phyloP scores from a whole-genome alignment of 176 grass and related monocot species.

The Triticum monococcum region DNA sequence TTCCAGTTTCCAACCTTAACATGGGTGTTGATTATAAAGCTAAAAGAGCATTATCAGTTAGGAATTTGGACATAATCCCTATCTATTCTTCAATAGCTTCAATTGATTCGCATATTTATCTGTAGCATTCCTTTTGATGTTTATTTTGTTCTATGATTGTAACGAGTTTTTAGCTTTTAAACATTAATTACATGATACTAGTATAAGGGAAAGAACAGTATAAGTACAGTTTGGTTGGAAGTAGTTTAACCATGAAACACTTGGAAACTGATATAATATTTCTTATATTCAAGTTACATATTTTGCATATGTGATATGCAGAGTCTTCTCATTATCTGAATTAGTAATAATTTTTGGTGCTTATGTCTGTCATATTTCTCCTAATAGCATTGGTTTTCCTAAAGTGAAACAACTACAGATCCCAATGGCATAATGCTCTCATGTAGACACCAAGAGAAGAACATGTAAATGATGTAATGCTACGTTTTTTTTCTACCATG shows the following conservation, averaged over 20 bases:
- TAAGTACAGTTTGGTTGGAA: neutral
- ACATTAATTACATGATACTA: neutral
- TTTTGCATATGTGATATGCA: neutral
- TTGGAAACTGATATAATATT: constrained; percentile 16
- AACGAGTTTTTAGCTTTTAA: neutral
- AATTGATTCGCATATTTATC: neutral
- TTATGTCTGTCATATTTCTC: constrained; percentile 7
- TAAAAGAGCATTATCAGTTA: neutral
- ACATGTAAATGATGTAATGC: constrained; percentile 19
- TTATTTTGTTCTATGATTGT: neutral
- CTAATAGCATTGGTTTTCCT: neutral
- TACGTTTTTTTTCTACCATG: constrained; percentile 29
- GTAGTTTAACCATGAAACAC: neutral
- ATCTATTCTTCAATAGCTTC: neutral
- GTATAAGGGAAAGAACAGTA: neutral
- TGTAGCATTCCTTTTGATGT: neutral
- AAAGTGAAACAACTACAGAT: neutral
- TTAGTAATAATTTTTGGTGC: neutral
- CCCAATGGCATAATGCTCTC: constrained; percentile 4
- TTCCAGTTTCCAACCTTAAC: neutral
- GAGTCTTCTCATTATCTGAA: neutral
- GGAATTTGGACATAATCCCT: neutral
- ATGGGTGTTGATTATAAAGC: constrained; percentile 7
- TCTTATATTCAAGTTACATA: neutral
- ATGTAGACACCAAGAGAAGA: constrained; percentile 17